Conservation (phyloP, 257 asterid species). For the Cynanchum wilfordii region DNA sequence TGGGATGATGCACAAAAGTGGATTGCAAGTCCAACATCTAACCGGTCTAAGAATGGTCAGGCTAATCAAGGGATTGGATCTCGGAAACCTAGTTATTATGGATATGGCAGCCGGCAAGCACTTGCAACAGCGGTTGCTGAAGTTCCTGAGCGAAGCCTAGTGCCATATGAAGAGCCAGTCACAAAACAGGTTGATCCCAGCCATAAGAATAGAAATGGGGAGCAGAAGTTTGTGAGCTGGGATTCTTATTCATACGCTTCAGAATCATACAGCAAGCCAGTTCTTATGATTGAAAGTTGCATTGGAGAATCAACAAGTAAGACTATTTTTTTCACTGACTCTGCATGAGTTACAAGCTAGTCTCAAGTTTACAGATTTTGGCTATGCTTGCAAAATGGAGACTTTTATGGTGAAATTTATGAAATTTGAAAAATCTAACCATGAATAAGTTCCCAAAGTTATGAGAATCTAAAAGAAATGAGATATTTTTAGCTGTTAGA, state of each 20-base stretch:
- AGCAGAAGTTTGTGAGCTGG: constrained; percentile 35
- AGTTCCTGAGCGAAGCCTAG: constrained; percentile 28
- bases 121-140: constrained; percentile 30
- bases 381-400: neutral
- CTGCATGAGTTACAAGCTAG: neutral
- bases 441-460: neutral
- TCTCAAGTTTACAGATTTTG: neutral
- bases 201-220: constrained; percentile 24
- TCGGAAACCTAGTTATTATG: constrained; percentile 26
- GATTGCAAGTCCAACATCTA: constrained; percentile 41
- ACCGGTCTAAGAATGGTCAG: constrained; percentile 18
- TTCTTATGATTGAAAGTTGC: constrained; percentile 25
- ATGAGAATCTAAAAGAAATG: neutral
- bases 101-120: constrained; percentile 23
- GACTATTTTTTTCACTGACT: constrained; percentile 11
- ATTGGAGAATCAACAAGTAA: constrained; percentile 35
- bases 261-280: constrained; percentile 31
- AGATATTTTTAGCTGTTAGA: neutral
- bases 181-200: constrained; percentile 37
- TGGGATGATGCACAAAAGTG: constrained; percentile 48
- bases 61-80: constrained; percentile 31
- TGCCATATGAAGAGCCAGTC: constrained; percentile 32
- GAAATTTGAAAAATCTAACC: neutral
- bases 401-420: neutral
- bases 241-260: constrained; percentile 26